Evolutionary conservation across 371 early-diverging fungal species (phyloP).

Genomic region (Umbelopsis sp.): DNA sequence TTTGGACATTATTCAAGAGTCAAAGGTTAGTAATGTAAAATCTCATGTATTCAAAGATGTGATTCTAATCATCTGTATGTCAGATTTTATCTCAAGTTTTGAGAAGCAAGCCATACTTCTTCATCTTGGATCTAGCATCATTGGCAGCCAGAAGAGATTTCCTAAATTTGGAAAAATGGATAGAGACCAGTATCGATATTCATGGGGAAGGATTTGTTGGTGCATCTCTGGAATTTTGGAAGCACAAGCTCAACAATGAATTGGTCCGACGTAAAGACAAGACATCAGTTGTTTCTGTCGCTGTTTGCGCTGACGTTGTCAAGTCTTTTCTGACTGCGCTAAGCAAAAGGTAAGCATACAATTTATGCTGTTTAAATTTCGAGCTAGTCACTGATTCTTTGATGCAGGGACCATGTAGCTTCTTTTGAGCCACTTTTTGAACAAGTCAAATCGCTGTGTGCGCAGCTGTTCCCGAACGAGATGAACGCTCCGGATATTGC

Average conservation of each 20-base stretch:
- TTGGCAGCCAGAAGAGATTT: constrained; percentile 82
- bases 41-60: neutral
- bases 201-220: constrained; percentile 70
- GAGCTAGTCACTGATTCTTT: neutral
- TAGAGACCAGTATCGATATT: constrained; percentile 66
- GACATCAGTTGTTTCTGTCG: constrained; percentile 7
- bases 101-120: constrained; percentile 67
- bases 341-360: constrained; percentile 49
- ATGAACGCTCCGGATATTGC: neutral
- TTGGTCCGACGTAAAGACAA: constrained; percentile 22
- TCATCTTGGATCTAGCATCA: constrained; percentile 82
- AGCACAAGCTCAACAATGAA: constrained; percentile 67
- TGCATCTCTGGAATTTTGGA: constrained; percentile 77
- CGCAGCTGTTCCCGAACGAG: constrained; percentile 6
- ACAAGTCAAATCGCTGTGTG: constrained; percentile 7
- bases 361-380: too few relatives aligned
- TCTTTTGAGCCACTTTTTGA: neutral
- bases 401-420: neutral
- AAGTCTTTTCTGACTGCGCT: constrained; percentile 71
- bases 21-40: constrained; percentile 57
- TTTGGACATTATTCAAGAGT: constrained; percentile 81
- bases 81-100: constrained; percentile 76
- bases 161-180: constrained; percentile 87
- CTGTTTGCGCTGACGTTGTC: constrained; percentile 70
- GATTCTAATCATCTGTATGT: neutral